Evolutionary conservation across 78 protist species (phyloP), one percentile per base, ranked within the genome.

Genomic region (Dictyostelium citrinum): DNA sequence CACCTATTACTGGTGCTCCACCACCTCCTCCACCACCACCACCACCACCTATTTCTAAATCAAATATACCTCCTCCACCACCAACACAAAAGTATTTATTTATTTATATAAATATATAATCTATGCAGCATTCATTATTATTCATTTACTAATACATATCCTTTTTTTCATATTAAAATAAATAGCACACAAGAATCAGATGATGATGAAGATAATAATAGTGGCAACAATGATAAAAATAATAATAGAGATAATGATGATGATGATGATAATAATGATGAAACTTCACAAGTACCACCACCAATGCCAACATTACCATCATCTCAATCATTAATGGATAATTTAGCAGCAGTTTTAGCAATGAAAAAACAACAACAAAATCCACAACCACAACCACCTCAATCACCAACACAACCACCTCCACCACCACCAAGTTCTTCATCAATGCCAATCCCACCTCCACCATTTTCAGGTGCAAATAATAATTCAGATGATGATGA

Each of bases 1-100:
- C 95, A 16, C 91, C 91, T 6, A 70, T 43, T 12, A 20, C 64
- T 55, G 64, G 64, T 20, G 64, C 64, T 20, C 64, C 64, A 5
- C 68, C 86, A 9, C 43, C 95, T 2, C 43, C 88, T 20, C 74
- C 86, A 22, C 81, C 88, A 29, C 83, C 84, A 37, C 95, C 95
- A 1, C 83, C 90, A 12, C 88, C 86, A 45, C 81, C 90, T 8
- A 70, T 85, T 9, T 43, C 84, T 20, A 76, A 35, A 41, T 24
- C 84, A 6, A 41, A 72, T n/a, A 46, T 74, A 14, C 79, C 84
- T 7, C 90, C 95, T 14, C 91, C 83, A 20, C 77, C 77, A 6
- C 61, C 80, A 70, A 35, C 90, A 27, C 95, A 5, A 35, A 29
- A 16, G 94, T 61, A 35, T 43, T 43, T 43, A 8, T 43, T 43